Evolutionary conservation across 768 basidiomycete species (phyloP).

Genomic region (Naematelia aurantialba): DNA sequence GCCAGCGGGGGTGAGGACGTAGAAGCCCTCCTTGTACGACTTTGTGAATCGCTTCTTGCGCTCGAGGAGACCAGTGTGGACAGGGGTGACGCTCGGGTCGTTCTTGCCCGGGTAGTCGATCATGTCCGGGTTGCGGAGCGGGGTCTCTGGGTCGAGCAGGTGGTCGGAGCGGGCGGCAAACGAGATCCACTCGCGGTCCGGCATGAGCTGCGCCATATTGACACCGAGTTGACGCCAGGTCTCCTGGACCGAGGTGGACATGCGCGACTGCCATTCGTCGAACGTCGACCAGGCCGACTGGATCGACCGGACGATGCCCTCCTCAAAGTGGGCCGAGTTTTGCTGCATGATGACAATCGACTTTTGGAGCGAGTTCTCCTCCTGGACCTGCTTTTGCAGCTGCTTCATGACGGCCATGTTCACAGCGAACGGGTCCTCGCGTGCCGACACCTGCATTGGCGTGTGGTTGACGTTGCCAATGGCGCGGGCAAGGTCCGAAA

Average conservation of each 20-base stretch:
- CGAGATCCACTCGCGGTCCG: constrained; percentile 91
- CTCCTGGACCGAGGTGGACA: constrained; percentile 67
- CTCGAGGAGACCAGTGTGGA: constrained; percentile 86
- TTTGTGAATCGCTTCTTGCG: constrained; percentile 94
- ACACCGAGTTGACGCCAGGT: constrained; percentile 68
- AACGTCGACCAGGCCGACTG: constrained; percentile 97
- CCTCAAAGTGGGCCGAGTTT: constrained; percentile 93
- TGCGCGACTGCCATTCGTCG: constrained; percentile 75
- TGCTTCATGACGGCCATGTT: constrained; percentile 49
- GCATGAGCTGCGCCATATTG: constrained; percentile 72
- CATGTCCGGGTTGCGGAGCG: constrained; percentile 57
- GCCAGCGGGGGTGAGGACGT: constrained; percentile 88
- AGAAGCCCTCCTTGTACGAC: constrained; percentile 77
- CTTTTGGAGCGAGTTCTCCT: constrained; percentile 97
- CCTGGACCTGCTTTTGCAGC: constrained; percentile 63
- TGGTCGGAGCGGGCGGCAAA: constrained; percentile 92
- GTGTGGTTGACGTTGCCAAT: constrained; percentile 95
- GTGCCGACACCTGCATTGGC: constrained; percentile 74
- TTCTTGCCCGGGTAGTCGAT: constrained; percentile 87
- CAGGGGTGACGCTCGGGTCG: constrained; percentile 75
- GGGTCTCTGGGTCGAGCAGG: constrained; percentile 93
- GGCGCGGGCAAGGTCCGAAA: constrained; percentile 78
- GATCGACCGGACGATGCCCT: constrained; percentile 88
- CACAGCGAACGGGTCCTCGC: constrained; percentile 74
- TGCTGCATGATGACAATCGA: constrained; percentile 97